Evolutionary conservation across 768 basidiomycete genomes (phyloP), one percentile per base, ranked within the genome.

Genomic region (Asterophora parasitica): DNA sequence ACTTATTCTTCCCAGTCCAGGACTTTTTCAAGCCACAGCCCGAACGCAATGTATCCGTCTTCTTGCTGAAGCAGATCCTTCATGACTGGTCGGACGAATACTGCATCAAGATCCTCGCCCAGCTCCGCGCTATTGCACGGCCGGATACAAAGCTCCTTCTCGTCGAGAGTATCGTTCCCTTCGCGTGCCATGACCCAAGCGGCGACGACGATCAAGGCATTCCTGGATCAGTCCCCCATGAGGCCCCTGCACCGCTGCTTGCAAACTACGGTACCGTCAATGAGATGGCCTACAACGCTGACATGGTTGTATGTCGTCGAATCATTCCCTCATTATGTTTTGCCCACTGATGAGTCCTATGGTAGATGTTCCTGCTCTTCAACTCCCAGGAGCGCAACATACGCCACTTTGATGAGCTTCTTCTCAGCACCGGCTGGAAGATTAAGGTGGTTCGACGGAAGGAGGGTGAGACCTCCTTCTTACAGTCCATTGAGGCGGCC

Each of bases 241-340:
- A 42, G 41, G 41, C 41, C 6, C 41, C 68, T 7, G 56, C 49
- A 2, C 71, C 71, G 1, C 50, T 73, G 3, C 58, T 73, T n/a
- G 61, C 70, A 1, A 71, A 73, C 43, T 66, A 65, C 34, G 71
- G 71, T 9, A 61, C 61, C 2, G 46, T 54, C 4, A 42, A 50
- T 17, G 50, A 48, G 53, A 36, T 30, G 41, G 12, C n/a, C 15
- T 38, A 27, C 5, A 4, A 7, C 15, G 13, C 20, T 6, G 28
- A 33, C n/a, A 38, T 37, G n/a, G 17, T 4, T 33, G 16, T 38
- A 16, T n/a, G n/a, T n/a, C n/a, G 28, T 17, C 16, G 31, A 42
- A 10, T 32, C 27, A 15, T 43, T 13, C 30, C 23, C 23, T 6
- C 23, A 23, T 23, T 23, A 23, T 23, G 23, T 23, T 23, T 23